Base-by-base conservation (phyloP, 495 filamentous ascomycete genomes). In the Halenospora varia region DNA sequence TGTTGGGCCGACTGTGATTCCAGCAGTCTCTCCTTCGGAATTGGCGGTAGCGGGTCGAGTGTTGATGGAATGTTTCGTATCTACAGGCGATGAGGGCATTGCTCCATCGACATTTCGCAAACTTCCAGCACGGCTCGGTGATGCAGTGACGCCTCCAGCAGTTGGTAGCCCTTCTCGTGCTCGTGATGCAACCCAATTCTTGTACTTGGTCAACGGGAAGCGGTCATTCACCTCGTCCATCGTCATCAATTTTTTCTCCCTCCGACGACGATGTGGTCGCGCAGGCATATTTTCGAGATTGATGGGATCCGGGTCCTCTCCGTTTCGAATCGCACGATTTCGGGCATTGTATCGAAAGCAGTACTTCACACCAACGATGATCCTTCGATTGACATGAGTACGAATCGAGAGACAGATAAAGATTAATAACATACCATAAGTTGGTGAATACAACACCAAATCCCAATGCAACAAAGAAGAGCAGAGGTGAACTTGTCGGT, bases 371-470 rank as follows among this genome's bases (percentile, higher is more conserved):
- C 94, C 94, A 62, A 98, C 94, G 66, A 98, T 98, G 69, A 98
- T 98, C 94, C 94, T 97, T 65, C 44, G 11, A 9, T 35, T 23
- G 10, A 22, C n/a, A 49, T 55, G 10, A 55, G 25, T 15, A 56
- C 17, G 46, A 46, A 23, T 40, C 29, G 6, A 20, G 47, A 9
- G 44, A 52, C 26, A 17, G 53, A 68, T 75, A 60, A 6, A 58
- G 44, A 45, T 53, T 50, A 23, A 58, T 46, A 41, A 61, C 81
- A 75, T 80, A 97, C 94, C 94, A 99, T 74, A 99, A 72, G 71
- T 97, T 99, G 35, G 94, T 99, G 68, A 99, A 99, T 19, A 99
- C 94, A 22, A 99, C 95, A 55, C 94, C 94, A 68, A 99, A 99
- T 6, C 94, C 94, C 52, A 99, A 76, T 10, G 95, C 94, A 25